Conservation (phyloP, 345 rosid genomes). For the Syzygium jambos region DNA sequence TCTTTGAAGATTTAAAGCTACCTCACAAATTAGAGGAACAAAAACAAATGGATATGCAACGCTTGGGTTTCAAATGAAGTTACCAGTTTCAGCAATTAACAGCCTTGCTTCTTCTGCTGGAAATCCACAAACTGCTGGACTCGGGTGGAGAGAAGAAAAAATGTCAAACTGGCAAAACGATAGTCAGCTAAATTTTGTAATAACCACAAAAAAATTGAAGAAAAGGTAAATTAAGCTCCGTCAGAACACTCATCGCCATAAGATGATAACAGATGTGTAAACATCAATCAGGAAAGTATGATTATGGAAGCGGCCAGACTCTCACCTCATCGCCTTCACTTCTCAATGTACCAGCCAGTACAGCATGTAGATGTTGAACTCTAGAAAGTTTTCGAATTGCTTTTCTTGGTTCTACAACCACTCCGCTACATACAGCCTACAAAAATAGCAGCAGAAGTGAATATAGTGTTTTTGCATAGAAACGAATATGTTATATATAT, state of each 20-base stretch:
- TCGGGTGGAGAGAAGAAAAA: conserved; percentile 74
- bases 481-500: neutral
- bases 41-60: neutral
- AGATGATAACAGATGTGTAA: neutral
- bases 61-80: neutral
- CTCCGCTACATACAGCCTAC: conserved; percentile 57
- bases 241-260: neutral
- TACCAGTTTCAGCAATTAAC: conserved; percentile 74
- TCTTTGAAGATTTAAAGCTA: neutral
- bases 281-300: neutral
- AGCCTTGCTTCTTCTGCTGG: conserved; percentile 72
- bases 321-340: conserved; percentile 83
- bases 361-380: conserved; percentile 78
- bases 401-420: conserved; percentile 58
- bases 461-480: neutral
- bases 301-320: neutral
- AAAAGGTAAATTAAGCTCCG: neutral
- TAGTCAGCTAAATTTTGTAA: neutral
- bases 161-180: conserved; percentile 47
- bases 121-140: conserved; percentile 87
- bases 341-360: conserved; percentile 51
- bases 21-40: neutral
- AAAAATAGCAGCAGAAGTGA: conserved; percentile 10
- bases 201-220: neutral
- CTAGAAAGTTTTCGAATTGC: conserved; percentile 66